These are phyloP conservation scores for Mycena filopes DNA, from an alignment of 768 basidiomycete species.

Conservation along the genomic window DNA sequence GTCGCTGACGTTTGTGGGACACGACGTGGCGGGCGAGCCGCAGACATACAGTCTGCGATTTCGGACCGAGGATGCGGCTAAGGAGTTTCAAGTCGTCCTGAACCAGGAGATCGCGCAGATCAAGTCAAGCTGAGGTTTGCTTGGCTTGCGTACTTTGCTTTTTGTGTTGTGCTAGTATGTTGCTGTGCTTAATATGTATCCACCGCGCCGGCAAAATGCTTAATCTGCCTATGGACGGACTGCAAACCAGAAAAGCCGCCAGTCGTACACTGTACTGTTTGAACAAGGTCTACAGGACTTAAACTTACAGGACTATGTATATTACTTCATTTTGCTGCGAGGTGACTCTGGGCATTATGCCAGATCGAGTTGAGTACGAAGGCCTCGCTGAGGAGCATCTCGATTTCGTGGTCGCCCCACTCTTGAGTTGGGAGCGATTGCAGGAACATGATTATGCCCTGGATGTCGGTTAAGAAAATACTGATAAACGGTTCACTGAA, in stretches of 20 bases:
- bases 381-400: slow-evolving; percentile 94
- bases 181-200: slow-evolving; percentile 13
- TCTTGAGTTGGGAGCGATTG: slow-evolving; percentile 91
- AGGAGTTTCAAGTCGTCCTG: slow-evolving; percentile 64
- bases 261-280: too few species aligned
- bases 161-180: slow-evolving; percentile 11
- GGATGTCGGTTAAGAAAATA: too few species aligned
- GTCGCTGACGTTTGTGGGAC: slow-evolving; percentile 73
- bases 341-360: slow-evolving; percentile 93
- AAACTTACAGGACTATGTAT: too few species aligned
- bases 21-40: slow-evolving; percentile 64
- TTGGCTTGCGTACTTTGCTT: neutral
- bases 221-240: neutral
- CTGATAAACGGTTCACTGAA: neutral
- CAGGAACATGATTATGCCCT: slow-evolving; percentile 99
- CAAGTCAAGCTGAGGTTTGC: slow-evolving; percentile 46
- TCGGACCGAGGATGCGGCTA: slow-evolving; percentile 67
- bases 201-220: neutral
- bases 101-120: slow-evolving; percentile 70
- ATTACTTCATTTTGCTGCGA: too few species aligned
- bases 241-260: too few species aligned
- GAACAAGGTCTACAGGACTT: too few species aligned
- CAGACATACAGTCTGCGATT: slow-evolving; percentile 72
- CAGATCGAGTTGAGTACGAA: slow-evolving; percentile 94
- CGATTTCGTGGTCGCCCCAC: slow-evolving; percentile 97